Conservation (phyloP, 176 grass and related monocot species). For the Lolium multiflorum region DNA sequence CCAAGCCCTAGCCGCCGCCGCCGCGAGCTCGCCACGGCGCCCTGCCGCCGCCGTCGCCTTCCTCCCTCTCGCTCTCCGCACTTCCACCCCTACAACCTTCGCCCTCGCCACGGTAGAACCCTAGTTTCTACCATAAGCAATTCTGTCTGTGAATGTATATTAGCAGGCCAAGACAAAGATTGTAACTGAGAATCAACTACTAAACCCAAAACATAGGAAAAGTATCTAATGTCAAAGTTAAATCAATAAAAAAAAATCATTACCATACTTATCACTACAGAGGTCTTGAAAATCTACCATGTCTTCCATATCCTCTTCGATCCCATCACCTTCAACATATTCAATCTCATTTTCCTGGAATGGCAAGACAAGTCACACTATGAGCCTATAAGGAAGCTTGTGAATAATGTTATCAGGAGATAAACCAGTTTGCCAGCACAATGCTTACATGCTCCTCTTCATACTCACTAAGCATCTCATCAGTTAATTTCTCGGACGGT, state of each 20-base stretch:
- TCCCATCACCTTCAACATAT: conserved; percentile 61
- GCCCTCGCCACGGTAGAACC: no score
- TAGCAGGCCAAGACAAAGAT: not conserved
- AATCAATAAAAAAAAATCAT: not conserved
- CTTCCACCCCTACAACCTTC: no score
- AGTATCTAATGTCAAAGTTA: not conserved
- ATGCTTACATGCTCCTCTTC: conserved; percentile 54
- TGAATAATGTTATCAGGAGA: not conserved
- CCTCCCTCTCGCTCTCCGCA: no score
- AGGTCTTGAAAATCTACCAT: conserved; percentile 60
- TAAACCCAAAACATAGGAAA: conserved; percentile 12
- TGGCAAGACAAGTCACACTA: conserved; percentile 11
- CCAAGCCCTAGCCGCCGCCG: no score
- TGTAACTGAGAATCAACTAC: not conserved
- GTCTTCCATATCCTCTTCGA: conserved; percentile 52
- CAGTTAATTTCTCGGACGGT: conserved; percentile 41
- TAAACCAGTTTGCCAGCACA: not conserved
- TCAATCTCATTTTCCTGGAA: conserved; percentile 54
- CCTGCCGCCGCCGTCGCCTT: no score
- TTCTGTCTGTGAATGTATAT: not conserved
- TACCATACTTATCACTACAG: conserved; percentile 50
- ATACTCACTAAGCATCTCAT: conserved; percentile 37
- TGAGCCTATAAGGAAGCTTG: not conserved
- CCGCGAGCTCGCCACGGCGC: no score
- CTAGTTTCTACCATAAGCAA: no score